Evolutionary conservation across 805 yeast genomes (phyloP), one percentile per base, ranked within the genome.

Genomic region (Ogataea allantospora): DNA sequence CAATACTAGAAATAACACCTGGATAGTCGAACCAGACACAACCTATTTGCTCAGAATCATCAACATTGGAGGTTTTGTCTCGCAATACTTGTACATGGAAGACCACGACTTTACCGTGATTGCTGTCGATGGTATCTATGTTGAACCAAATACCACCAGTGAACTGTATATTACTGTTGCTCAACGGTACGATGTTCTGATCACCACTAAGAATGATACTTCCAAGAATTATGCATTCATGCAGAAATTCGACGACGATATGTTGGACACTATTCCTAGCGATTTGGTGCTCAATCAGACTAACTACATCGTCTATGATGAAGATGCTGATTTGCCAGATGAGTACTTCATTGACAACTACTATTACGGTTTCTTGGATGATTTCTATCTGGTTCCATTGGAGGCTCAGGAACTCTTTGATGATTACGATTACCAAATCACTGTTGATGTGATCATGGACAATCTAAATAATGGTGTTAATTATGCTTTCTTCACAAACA

Each of bases 401-500:
- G 71, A 73, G 28, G 73, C 72, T 40, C 66, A 62, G 68, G 78
- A 73, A 40, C 54, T 76, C 20, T 70, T 65, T 25, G 84, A 75
- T 29, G 86, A 83, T 16, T 79, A 89, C 10, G 95, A 87, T 58
- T 70, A 73, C 49, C 69, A 70, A 40, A 71, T 88, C 53, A 71
- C 77, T n/a, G 68, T 93, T 35, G 79, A 78, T 51, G 89, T 93
- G 41, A 60, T 64, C 18, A 88, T 93, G 97, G 81, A 83, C 61
- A 86, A 87, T 70, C 71, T 93, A 63, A 74, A 72, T 33, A 70
- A 88, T 62, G 99, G 99, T 69, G 71, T 82, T 46, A 88, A 88
- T 69, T 93, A 93, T 60, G 98, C 98, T n/a, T 84, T 91, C 68
- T 88, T 91, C 82, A 89, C 91, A 72, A 83, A 87, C 59, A 70